These are phyloP conservation scores for Diaporthe ampelina DNA, from an alignment of 2,329 filamentous ascomycete genomes.

Conservation along the genomic window DNA sequence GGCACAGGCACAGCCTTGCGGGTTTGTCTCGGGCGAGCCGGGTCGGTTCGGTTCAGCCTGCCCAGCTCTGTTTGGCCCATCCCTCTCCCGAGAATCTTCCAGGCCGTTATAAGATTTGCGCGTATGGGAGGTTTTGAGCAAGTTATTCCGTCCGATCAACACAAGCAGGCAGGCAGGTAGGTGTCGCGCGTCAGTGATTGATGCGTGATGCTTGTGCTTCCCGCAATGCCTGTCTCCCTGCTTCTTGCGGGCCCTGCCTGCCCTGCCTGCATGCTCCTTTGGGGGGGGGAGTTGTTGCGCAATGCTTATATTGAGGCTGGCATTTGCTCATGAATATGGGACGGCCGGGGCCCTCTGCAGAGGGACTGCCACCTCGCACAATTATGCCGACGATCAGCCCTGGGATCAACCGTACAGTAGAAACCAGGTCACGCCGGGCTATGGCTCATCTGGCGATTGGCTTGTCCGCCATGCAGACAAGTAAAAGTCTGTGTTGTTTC, in stretches of 20 bases:
- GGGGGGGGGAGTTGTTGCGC: not conserved
- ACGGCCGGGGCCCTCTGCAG: conserved; percentile 17
- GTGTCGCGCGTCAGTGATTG: conserved; percentile 15
- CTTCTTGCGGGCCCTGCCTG: not conserved
- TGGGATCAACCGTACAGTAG: conserved; percentile 15
- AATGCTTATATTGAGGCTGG: conserved; percentile 25
- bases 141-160: conserved; percentile 24
- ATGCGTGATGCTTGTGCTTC: conserved; percentile 24
- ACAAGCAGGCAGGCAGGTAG: not conserved
- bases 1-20: conserved; percentile 31
- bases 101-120: conserved; percentile 12
- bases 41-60: conserved; percentile 20
- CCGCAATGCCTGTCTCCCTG: not conserved
- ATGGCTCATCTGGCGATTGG: conserved; percentile 13
- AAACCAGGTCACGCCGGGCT: not conserved
- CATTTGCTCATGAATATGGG: conserved; percentile 26
- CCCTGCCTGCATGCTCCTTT: not conserved
- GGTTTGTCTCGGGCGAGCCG: conserved; percentile 22
- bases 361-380: conserved; percentile 13
- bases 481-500: conserved; percentile 28
- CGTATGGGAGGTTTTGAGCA: conserved; percentile 18
- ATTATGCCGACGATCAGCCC: conserved; percentile 32
- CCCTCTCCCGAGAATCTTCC: not conserved
- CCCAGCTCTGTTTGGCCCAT: not conserved
- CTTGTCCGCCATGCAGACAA: not conserved